phyloP scores from a whole-genome alignment of 2,329 filamentous ascomycete species.

The Zymoseptoria brevis region DNA sequence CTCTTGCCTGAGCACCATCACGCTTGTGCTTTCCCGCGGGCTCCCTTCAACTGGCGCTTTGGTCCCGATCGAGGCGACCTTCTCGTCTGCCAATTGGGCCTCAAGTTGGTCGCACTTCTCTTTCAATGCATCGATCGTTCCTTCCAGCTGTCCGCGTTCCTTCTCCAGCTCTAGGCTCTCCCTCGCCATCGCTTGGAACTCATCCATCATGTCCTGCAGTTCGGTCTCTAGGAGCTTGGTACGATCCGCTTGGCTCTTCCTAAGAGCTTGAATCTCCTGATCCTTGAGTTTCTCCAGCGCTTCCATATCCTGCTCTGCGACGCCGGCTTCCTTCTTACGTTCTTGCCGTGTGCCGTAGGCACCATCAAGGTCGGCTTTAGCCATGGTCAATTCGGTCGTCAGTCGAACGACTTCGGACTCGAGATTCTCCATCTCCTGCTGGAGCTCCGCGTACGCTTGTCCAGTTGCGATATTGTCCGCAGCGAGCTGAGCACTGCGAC shows the following conservation, averaged over 20 bases:
- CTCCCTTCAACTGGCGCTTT: slow-evolving; percentile 41
- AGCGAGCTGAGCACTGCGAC: slow-evolving; percentile 23
- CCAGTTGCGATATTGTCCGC: slow-evolving; percentile 12
- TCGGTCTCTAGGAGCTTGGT: slow-evolving; percentile 52
- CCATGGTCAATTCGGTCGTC: slow-evolving; percentile 79
- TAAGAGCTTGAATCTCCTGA: slow-evolving; percentile 39
- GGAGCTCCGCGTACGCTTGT: slow-evolving; percentile 21
- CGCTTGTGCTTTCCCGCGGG: slow-evolving; percentile 52
- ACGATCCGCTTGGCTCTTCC: slow-evolving; percentile 17
- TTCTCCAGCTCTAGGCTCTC: slow-evolving; percentile 64
- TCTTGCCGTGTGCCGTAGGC: slow-evolving; percentile 76
- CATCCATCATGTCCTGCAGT: slow-evolving; percentile 57
- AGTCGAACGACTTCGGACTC: slow-evolving; percentile 58
- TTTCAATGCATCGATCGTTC: slow-evolving; percentile 54
- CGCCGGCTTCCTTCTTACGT: slow-evolving; percentile 58
- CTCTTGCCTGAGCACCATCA: slow-evolving; percentile 61
- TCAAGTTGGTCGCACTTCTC: slow-evolving; percentile 58
- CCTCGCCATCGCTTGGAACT: slow-evolving; percentile 64
- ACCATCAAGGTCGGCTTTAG: slow-evolving; percentile 81
- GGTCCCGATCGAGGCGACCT: slow-evolving; percentile 57
- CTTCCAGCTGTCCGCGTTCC: slow-evolving; percentile 58
- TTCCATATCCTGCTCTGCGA: slow-evolving; percentile 44
- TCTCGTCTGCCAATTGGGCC: slow-evolving; percentile 57
- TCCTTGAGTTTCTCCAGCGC: slow-evolving; percentile 36
- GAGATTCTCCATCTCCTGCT: slow-evolving; percentile 34